Base-by-base conservation (phyloP, 2,329 filamentous ascomycete species). In the Lojkania enalia region DNA sequence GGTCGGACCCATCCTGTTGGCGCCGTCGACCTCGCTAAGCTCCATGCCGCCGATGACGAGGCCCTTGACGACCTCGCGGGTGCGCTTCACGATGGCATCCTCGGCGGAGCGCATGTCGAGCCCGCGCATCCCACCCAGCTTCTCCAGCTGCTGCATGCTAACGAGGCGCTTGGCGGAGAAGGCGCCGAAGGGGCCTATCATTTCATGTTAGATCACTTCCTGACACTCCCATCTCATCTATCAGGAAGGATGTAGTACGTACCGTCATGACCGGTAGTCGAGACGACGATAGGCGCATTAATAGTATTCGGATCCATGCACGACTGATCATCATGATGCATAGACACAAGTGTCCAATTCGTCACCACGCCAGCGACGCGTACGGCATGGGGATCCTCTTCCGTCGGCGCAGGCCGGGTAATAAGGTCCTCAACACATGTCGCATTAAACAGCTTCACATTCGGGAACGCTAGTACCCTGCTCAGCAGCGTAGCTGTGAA, bases 301-400 rank as follows among this genome's bases (percentile, higher is more conserved):
- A 96, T 95, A 62, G 90, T 96, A 82, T 94, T 95, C 57, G 90
- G 90, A 71, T 96, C 91, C 90, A 96, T 95, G 85, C 90, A 96
- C 50, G 83, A 88, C 76, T 95, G 90, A 69, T 92, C 87, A 66
- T 90, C 87, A 71, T 44, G 50, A 20, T 48, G 41, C 78, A 92
- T 87, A 32, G 85, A 83, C 37, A 96, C 90, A 19, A 96, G 80
- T 1, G 90, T 96, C 90, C 90, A 96, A 80, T 96, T 96, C 63
- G 89, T 95, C 43, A 96, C 91, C 1, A 96, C 90, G 61, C 90
- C 90, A 6, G 89, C 87, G 55, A 96, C 85, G 52, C 87, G 84
- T 32, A 95, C 73, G 7, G 76, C 74, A 15, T 76, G 74, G 29
- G 71, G 74, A 31, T 71, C 66, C 35, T 74, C 71, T 11, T 52